Evolutionary conservation across 1,139 yeast genomes (phyloP).

Genomic region (Yamadazyma atlantica): DNA sequence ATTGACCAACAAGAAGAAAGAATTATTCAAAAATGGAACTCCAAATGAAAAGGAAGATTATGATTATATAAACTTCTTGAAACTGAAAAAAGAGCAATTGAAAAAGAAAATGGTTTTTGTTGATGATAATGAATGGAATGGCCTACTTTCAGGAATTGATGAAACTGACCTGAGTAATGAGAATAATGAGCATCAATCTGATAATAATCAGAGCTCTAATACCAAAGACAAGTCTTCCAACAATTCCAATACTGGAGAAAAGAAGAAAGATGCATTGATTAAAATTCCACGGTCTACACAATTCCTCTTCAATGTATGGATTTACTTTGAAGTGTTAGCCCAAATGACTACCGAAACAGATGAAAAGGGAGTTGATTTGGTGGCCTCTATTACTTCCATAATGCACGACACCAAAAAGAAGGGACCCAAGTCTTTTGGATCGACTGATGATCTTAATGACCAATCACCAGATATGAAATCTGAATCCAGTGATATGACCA

Average conservation of each 20-base stretch:
- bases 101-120: slow-evolving; percentile 32
- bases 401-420: slow-evolving; percentile 17
- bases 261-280: slow-evolving; percentile 2
- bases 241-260: background rate
- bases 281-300: slow-evolving; percentile 46
- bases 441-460: slow-evolving; percentile 8
- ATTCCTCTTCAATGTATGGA: slow-evolving; percentile 62
- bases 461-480: slow-evolving; percentile 23
- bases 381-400: slow-evolving; percentile 40
- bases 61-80: slow-evolving; percentile 15
- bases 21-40: slow-evolving; percentile 11
- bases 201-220: slow-evolving; percentile 1
- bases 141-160: slow-evolving; percentile 21
- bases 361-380: slow-evolving; percentile 43
- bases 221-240: slow-evolving; percentile 1
- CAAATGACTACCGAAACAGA: slow-evolving; percentile 60
- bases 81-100: slow-evolving; percentile 16
- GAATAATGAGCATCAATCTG: background rate
- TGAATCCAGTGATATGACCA: slow-evolving; percentile 22
- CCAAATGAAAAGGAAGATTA: slow-evolving; percentile 13
- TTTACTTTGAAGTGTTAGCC: slow-evolving; percentile 65
- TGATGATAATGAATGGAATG: slow-evolving; percentile 36
- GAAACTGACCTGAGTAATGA: background rate
- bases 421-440: slow-evolving; percentile 4
- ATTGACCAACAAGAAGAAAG: slow-evolving; percentile 15